phyloP scores from a whole-genome alignment of 2,329 filamentous ascomycete genomes.

The Dothiorella sarmentorum region DNA sequence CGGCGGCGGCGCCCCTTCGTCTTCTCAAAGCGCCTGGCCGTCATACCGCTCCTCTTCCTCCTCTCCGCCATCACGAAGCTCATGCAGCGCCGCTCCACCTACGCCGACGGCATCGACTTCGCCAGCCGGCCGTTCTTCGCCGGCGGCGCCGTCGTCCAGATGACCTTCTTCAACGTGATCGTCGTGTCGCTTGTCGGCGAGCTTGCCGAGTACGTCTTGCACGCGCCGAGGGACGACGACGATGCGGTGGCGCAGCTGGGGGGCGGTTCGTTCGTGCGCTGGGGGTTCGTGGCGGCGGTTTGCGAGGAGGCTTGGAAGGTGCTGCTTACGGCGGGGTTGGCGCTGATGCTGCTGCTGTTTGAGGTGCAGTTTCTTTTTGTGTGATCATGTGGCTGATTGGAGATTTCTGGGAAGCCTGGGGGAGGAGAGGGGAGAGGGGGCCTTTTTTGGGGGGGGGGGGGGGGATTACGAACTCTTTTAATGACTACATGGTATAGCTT shows the following conservation, averaged over 20 bases:
- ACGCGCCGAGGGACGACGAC: no score
- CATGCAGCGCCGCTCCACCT: not conserved
- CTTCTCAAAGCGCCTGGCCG: not conserved
- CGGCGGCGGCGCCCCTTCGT: no score
- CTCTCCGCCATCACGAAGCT: not conserved
- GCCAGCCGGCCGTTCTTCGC: not conserved
- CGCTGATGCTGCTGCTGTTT: slow-evolving; percentile 19
- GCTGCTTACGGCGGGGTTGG: slow-evolving; percentile 16
- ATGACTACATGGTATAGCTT: no score
- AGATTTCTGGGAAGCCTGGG: no score
- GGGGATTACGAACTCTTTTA: no score
- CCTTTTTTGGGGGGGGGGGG: no score
- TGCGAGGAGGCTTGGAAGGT: not conserved
- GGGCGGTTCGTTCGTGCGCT: not conserved
- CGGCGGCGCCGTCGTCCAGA: not conserved
- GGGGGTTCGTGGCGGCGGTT: not conserved
- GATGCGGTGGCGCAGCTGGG: no score
- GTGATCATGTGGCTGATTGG: not conserved
- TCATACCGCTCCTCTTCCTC: not conserved
- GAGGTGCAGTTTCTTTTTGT: not conserved
- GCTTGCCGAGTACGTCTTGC: not conserved
- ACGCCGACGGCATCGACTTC: not conserved
- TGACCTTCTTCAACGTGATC: not conserved
- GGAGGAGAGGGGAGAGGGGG: no score
- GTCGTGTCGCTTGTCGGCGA: not conserved